Conservation (phyloP, 129 eudicot species). For the Apium graveolens region DNA sequence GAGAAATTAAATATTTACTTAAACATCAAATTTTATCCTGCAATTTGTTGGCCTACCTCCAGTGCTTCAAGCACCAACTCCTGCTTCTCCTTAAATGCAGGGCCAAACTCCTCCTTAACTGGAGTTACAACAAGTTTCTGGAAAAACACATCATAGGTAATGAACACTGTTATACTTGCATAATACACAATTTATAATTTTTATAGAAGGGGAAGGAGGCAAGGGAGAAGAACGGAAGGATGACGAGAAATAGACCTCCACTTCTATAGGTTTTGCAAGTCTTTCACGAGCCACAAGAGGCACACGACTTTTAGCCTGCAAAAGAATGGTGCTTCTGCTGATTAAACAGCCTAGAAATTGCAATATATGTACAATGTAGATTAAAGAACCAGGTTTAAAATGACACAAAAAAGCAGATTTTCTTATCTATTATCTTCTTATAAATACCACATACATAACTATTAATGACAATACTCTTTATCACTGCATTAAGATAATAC, state of each 20-base stretch:
- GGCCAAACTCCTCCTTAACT: constrained; percentile 57
- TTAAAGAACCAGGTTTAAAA: background rate
- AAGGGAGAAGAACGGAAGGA: background rate
- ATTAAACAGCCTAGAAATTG: background rate
- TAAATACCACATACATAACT: background rate
- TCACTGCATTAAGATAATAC: background rate
- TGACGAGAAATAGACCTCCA: constrained; percentile 27
- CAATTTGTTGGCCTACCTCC: constrained; percentile 27
- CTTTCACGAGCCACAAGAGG: constrained; percentile 52
- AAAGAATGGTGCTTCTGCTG: background rate
- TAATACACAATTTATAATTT: background rate
- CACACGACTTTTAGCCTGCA: constrained; percentile 58
- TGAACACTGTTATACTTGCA: background rate
- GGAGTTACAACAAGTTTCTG: constrained; percentile 61
- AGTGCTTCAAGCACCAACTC: constrained; percentile 50
- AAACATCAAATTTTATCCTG: background rate
- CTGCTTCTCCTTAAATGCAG: constrained; percentile 56
- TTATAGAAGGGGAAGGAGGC: too few species aligned
- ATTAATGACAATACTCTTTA: background rate
- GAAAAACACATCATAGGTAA: constrained; percentile 3
- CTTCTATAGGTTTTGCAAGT: constrained; percentile 58
- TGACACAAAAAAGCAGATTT: background rate
- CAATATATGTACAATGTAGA: background rate
- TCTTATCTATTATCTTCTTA: background rate
- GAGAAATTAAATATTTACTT: background rate